Evolutionary conservation across 495 filamentous ascomycete species (phyloP).

Genomic region (Aspergillus carlsbadensis): DNA sequence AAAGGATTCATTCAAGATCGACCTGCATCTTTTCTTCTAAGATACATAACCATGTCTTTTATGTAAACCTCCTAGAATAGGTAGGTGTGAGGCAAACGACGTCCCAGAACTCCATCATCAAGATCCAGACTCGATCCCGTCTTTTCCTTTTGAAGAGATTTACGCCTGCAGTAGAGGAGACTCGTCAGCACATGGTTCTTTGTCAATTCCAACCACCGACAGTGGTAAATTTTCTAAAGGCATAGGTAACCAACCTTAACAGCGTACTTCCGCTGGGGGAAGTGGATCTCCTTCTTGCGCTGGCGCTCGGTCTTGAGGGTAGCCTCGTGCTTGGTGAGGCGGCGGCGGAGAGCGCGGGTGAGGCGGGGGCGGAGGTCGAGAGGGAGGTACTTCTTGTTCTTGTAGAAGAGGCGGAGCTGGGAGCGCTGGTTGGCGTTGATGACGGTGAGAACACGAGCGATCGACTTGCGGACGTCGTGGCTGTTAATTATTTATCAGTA

Average conservation of each 20-base stretch:
- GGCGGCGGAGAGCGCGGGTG: constrained; percentile 92
- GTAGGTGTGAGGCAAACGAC: constrained; percentile 37
- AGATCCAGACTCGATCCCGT: constrained; percentile 36
- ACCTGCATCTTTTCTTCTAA: constrained; percentile 44
- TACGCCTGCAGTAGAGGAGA: constrained; percentile 33
- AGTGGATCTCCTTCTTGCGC: constrained; percentile 91
- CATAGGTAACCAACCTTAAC: constrained; percentile 72
- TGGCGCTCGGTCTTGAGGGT: constrained; percentile 79
- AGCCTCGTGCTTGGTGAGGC: constrained; percentile 86
- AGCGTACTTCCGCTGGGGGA: constrained; percentile 97
- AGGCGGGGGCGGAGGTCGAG: constrained; percentile 96
- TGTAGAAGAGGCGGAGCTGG: constrained; percentile 98
- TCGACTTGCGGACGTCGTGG: constrained; percentile 98
- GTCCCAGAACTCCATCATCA: constrained; percentile 38
- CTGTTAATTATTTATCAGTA: constrained; percentile 48
- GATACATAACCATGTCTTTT: constrained; percentile 46
- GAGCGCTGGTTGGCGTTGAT: constrained; percentile 98
- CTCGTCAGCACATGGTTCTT: neutral
- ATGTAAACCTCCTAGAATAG: constrained; percentile 27
- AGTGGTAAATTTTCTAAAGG: neutral
- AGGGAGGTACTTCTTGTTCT: constrained; percentile 97
- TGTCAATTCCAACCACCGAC: neutral
- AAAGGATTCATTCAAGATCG: constrained; percentile 36
- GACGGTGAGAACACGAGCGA: constrained; percentile 96
- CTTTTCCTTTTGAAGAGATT: constrained; percentile 22